Base-by-base conservation (phyloP, 495 filamentous ascomycete species). In the Penicillium arizonense region DNA sequence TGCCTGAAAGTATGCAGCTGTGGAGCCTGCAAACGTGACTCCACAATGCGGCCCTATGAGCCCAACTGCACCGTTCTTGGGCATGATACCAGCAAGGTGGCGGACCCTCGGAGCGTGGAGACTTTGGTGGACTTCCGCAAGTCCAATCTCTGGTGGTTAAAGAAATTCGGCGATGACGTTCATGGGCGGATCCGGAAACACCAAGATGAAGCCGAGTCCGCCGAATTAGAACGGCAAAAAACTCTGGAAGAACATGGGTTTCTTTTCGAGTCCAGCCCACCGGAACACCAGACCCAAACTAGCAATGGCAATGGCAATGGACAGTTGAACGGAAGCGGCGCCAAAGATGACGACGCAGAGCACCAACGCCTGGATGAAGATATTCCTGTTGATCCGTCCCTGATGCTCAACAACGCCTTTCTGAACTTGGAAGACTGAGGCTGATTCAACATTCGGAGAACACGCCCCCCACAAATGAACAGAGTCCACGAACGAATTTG, bases 61-160 rank as follows among this genome's bases (percentile, higher is more conserved):
- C 94, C 93, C 0, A 89, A 85, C 56, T 87, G 83, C 49, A 95
- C 89, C 2, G 73, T 92, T 3, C 81, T 97, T 11, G 94, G 93
- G 0, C 89, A 95, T 63, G 91, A 96, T 49, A 97, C 94, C 1
- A 86, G 80, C 39, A 87, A 87, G 33, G 82, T 97, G 28, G 91
- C 92, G 13, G 94, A 98, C 67, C 85, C 86, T 42, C 84, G 94
- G 41, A 96, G 91, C 64, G 82, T 93, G 11, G 91, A 97, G 62
- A 83, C 83, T 35, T 74, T 96, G 12, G 89, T 96, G 9, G 88
- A 96, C 58, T 94, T 96, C 70, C 80, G 84, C 11, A 75, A 86
- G 21, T 90, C 91, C 13, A 97, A 97, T 67, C 69, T 91, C 7
- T 79, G 76, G 24, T 95, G 90, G 88, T 64, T 96, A 44, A 82